Evolutionary conservation across 768 basidiomycete species (phyloP), one percentile per base, ranked within the genome.

Genomic region (Leccinum boreale): DNA sequence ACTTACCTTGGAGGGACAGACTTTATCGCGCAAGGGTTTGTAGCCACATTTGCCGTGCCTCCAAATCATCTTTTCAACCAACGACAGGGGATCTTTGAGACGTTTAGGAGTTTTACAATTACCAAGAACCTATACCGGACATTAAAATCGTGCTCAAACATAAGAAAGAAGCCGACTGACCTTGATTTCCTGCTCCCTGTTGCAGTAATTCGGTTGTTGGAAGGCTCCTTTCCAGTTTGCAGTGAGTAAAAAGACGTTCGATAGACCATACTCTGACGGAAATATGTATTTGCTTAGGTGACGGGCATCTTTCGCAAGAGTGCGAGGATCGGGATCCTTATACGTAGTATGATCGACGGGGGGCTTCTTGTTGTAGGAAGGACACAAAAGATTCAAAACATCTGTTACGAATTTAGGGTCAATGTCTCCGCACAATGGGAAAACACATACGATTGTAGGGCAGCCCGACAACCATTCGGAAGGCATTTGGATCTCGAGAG

Each of bases 281-380:
- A 98, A 96, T 2, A 98, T 76, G 65, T 93, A 88, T 73, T 94
- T 94, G 33, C 88, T 79, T 1, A 93, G 72, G 60, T 85, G 85
- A 42, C 88, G 79, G 1, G 82, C 80, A 39, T 82, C 70, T 39
- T 78, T 77, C 46, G 75, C 77, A 62, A 81, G 81, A 58, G 74
- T 66, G 9, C 73, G 75, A 24, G 76, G 74, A 59, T 84, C 81
- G 1, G 78, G 79, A 33, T 83, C 80, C 2, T 73, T 63, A 55
- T 74, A 77, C 3, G 58, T 58, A 5, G 62, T 68, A 42, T 68
- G 68, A 48, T 69, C 57, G 19, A 57, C 52, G 26, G 58, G 70
- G 14, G 68, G 60, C 26, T 71, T 73, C 56, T 66, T 73, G 53
- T 64, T 64, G 66, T 78, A 81, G 5, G 79, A 75, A 1, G 80